These are phyloP conservation scores for Cladosporium sp. DNA, from an alignment of 2,329 filamentous ascomycete species.

Conservation along the genomic window DNA sequence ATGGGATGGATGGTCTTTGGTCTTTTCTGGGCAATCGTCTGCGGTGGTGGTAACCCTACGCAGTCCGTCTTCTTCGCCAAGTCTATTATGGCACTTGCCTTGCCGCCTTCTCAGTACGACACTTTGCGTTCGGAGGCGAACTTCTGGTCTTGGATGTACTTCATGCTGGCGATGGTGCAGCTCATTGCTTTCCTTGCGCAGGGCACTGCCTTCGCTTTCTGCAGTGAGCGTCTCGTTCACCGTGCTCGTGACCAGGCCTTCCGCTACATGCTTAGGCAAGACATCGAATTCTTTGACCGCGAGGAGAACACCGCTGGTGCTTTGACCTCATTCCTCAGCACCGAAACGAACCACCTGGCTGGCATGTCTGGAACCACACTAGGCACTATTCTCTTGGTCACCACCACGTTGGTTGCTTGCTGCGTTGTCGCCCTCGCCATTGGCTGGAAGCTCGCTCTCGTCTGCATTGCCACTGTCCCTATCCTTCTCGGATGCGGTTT, in stretches of 20 bases:
- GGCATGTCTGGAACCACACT: conserved; percentile 85
- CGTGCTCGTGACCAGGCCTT: conserved; percentile 80
- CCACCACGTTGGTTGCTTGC: conserved; percentile 73
- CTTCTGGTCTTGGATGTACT: conserved; percentile 87
- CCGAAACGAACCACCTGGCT: conserved; percentile 82
- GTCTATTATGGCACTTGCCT: conserved; percentile 68
- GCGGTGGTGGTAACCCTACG: conserved; percentile 74
- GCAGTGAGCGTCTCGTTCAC: conserved; percentile 81
- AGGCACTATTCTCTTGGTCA: conserved; percentile 77
- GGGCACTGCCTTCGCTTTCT: conserved; percentile 73
- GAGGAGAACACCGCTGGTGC: conserved; percentile 88
- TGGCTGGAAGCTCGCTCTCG: conserved; percentile 83
- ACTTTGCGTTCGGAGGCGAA: conserved; percentile 66
- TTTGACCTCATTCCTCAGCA: conserved; percentile 82
- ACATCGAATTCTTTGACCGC: conserved; percentile 85
- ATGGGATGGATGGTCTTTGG: conserved; percentile 68
- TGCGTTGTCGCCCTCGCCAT: conserved; percentile 67
- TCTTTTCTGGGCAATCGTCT: conserved; percentile 68
- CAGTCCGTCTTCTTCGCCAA: conserved; percentile 85
- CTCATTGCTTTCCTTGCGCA: conserved; percentile 66
- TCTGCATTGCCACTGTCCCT: conserved; percentile 75
- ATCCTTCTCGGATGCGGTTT: conserved; percentile 78
- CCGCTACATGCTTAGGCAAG: conserved; percentile 83
- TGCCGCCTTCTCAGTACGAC: conserved; percentile 44
- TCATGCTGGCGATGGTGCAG: conserved; percentile 74